phyloP scores from a whole-genome alignment of 352 stramenopile genomes.

The Pythium biforme region DNA sequence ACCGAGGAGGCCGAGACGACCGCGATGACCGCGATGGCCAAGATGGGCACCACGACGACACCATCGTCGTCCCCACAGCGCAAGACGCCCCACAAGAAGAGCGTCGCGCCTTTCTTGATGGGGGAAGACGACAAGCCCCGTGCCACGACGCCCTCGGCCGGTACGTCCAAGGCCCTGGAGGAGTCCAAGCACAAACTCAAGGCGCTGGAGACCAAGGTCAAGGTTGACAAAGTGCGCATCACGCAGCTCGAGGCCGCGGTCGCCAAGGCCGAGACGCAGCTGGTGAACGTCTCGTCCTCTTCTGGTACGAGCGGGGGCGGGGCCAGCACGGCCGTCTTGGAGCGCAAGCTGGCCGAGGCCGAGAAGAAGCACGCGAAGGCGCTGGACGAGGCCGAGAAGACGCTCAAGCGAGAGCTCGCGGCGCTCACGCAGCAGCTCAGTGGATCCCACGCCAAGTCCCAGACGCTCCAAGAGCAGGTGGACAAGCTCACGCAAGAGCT shows the following conservation, averaged over 20 bases:
- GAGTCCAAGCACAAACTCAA: slow-evolving; percentile 81
- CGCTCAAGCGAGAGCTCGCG: slow-evolving; percentile 45
- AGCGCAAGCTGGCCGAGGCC: slow-evolving; percentile 62
- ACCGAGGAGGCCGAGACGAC: slow-evolving; percentile 21
- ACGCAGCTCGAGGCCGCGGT: slow-evolving; percentile 71
- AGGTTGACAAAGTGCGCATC: slow-evolving; percentile 71
- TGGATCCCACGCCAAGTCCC: slow-evolving; percentile 39
- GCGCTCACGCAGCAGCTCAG: slow-evolving; percentile 50
- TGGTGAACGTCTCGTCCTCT: slow-evolving; percentile 1
- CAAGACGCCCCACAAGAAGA: slow-evolving; percentile 25
- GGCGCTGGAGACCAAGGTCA: slow-evolving; percentile 56
- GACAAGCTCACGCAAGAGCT: slow-evolving; percentile 52
- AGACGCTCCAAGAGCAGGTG: slow-evolving; percentile 49
- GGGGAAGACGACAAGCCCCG: too few relatives aligned
- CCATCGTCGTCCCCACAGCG: slow-evolving; percentile 21
- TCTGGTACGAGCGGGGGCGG: slow-evolving; percentile 18
- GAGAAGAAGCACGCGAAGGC: slow-evolving; percentile 82
- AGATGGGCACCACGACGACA: slow-evolving; percentile 7
- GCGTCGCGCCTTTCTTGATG: slow-evolving; percentile 18
- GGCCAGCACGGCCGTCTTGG: slow-evolving; percentile 30
- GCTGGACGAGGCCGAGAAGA: slow-evolving; percentile 66
- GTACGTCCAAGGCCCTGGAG: slow-evolving; percentile 32
- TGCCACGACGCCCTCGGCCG: too few relatives aligned
- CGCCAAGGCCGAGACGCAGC: slow-evolving; percentile 48
- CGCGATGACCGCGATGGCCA: not conserved